Evolutionary conservation across 495 filamentous ascomycete genomes (phyloP).

Genomic region (Amphirosellinia nigrospora): DNA sequence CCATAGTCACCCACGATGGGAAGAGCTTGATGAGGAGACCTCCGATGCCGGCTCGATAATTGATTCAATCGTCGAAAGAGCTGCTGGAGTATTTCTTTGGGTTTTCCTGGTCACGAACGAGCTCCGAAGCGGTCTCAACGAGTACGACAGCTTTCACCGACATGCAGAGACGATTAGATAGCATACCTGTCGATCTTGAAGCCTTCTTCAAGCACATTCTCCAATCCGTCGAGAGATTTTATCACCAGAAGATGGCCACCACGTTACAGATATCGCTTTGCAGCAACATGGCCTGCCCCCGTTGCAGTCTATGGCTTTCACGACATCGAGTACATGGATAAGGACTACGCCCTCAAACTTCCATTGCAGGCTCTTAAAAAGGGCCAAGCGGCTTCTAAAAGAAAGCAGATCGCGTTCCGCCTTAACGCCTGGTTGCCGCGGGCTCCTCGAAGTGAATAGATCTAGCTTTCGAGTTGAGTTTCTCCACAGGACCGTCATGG

Average conservation of each 20-base stretch:
- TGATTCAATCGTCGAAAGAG: slow-evolving; percentile 34
- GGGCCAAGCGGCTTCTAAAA: not conserved
- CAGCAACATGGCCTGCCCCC: not conserved
- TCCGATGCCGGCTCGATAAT: slow-evolving; percentile 16
- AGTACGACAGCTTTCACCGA: not conserved
- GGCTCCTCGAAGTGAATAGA: not conserved
- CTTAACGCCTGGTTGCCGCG: not conserved
- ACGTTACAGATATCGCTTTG: not conserved
- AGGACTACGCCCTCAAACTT: not conserved
- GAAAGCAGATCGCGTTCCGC: not conserved
- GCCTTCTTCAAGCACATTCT: slow-evolving; percentile 34
- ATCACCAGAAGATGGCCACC: slow-evolving; percentile 16
- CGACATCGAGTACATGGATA: not conserved
- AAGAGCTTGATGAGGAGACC: not conserved
- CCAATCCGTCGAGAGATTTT: not conserved
- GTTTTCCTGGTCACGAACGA: slow-evolving; percentile 34
- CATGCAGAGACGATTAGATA: slow-evolving; percentile 27
- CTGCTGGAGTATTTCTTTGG: slow-evolving; percentile 53
- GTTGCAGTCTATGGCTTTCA: not conserved
- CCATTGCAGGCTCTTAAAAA: not conserved
- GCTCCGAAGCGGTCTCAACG: slow-evolving; percentile 15
- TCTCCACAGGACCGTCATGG: not conserved
- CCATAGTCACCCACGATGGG: slow-evolving; percentile 12
- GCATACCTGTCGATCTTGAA: slow-evolving; percentile 32
- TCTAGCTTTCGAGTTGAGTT: not conserved